Conservation (phyloP, 1,139 yeast genomes). For the Ogataea hybrid region DNA sequence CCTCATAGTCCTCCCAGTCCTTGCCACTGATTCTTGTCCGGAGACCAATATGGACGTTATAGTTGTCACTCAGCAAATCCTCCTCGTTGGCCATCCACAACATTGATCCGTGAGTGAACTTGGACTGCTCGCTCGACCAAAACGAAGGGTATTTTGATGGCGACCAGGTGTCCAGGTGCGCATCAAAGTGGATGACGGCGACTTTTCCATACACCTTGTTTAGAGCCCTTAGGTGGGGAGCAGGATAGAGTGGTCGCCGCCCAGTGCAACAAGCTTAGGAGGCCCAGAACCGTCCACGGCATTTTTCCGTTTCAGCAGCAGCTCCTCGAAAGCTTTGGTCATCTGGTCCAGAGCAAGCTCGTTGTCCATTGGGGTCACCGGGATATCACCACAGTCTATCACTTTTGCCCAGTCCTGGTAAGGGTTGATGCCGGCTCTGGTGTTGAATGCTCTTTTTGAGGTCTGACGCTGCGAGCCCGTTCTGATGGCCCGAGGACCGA, state of each 20-base stretch:
- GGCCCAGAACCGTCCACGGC: slow-evolving; percentile 29
- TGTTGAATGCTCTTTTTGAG: slow-evolving; percentile 63
- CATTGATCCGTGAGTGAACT: slow-evolving; percentile 79
- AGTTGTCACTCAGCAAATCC: slow-evolving; percentile 51
- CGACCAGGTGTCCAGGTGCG: slow-evolving; percentile 78
- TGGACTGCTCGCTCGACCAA: slow-evolving; percentile 66
- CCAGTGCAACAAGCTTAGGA: slow-evolving; percentile 68
- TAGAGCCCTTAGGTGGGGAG: slow-evolving; percentile 65
- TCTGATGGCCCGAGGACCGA: slow-evolving; percentile 77
- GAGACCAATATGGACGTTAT: slow-evolving; percentile 69
- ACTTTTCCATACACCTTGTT: slow-evolving; percentile 58
- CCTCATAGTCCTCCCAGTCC: slow-evolving; percentile 54
- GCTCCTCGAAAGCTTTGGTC: slow-evolving; percentile 64
- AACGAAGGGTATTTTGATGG: slow-evolving; percentile 66
- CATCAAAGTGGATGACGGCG: slow-evolving; percentile 73
- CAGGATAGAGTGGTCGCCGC: slow-evolving; percentile 77
- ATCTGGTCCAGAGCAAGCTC: slow-evolving; percentile 65
- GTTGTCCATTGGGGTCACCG: slow-evolving; percentile 77
- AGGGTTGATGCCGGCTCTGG: slow-evolving; percentile 64
- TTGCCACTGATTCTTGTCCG: slow-evolving; percentile 65
- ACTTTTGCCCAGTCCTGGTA: slow-evolving; percentile 66
- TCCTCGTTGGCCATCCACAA: slow-evolving; percentile 73
- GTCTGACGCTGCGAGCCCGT: slow-evolving; percentile 73
- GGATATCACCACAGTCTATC: slow-evolving; percentile 80
- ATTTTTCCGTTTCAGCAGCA: slow-evolving; percentile 37